A percentile compares a stretch with the other conserved stretches of the same genome.
These are phyloP conservation scores for Kurtzmaniella quercitrusa DNA, from an alignment of 1,139 yeast species.

Conservation along the genomic window DNA sequence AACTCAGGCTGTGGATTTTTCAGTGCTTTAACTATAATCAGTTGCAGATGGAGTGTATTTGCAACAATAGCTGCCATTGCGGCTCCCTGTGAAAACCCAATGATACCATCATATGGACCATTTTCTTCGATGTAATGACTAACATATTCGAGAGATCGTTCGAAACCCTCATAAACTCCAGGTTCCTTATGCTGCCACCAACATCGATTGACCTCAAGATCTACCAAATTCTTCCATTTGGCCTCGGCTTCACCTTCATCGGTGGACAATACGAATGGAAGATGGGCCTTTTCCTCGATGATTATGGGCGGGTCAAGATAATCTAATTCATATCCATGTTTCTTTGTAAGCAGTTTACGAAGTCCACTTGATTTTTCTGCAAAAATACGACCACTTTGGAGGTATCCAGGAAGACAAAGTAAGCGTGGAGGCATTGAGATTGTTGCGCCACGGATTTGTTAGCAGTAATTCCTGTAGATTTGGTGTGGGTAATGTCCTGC, in stretches of 20 bases:
- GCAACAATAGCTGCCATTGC: conserved; percentile 66
- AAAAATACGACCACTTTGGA: conserved; percentile 70
- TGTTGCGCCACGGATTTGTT: no score
- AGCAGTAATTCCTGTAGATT: neutral
- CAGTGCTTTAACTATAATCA: conserved; percentile 68
- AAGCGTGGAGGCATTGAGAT: conserved; percentile 14
- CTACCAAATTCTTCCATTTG: conserved; percentile 31
- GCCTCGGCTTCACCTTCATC: conserved; percentile 22
- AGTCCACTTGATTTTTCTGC: conserved; percentile 79
- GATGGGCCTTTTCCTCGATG: conserved; percentile 21
- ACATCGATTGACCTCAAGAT: conserved; percentile 49
- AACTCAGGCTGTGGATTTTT: conserved; percentile 42
- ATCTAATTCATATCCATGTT: conserved; percentile 45
- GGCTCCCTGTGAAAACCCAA: conserved; percentile 95
- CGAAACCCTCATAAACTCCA: conserved; percentile 32
- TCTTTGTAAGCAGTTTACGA: conserved; percentile 60
- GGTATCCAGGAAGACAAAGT: conserved; percentile 40
- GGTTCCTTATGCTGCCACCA: conserved; percentile 33
- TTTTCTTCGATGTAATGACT: conserved; percentile 52
- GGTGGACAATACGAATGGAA: conserved; percentile 26
- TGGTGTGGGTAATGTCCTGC: no score
- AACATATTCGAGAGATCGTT: conserved; percentile 37
- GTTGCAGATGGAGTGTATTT: conserved; percentile 77
- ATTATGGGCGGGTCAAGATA: conserved; percentile 34
- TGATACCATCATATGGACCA: conserved; percentile 86